A percentile compares a stretch with the other conserved stretches of the same genome.
phyloP scores from a whole-genome alignment of 139 green algal species.

The Chlamydomonas incerta region DNA sequence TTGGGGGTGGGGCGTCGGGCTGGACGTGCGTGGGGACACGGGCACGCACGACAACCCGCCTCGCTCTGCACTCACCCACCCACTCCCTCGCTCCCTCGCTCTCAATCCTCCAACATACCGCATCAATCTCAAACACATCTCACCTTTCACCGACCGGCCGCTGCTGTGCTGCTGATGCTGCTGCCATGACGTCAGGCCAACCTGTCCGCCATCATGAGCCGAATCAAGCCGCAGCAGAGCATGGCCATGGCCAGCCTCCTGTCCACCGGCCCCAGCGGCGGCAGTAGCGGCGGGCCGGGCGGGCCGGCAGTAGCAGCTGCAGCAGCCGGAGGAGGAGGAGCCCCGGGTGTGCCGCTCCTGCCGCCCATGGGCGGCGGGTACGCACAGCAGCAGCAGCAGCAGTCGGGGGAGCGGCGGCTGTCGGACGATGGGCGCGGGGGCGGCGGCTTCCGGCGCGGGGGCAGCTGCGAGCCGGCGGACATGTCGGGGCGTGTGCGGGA shows the following conservation, averaged over 20 bases:
- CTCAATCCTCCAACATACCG: too few relatives aligned
- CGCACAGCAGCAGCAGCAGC: background rate
- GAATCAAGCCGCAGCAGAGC: conserved; percentile 29
- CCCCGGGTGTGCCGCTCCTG: background rate
- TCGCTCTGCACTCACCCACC: too few relatives aligned
- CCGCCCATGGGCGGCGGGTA: background rate
- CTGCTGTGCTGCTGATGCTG: too few relatives aligned
- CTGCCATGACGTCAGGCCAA: too few relatives aligned
- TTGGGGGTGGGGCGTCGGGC: too few relatives aligned
- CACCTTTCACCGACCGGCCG: too few relatives aligned
- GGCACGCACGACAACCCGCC: too few relatives aligned
- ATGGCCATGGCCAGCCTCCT: background rate
- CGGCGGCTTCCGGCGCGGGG: background rate
- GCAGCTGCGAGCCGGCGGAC: conserved; percentile 20
- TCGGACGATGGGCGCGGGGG: background rate
- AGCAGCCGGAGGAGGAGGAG: too few relatives aligned
- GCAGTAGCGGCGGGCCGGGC: background rate
- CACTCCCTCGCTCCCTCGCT: too few relatives aligned
- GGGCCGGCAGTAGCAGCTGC: too few relatives aligned
- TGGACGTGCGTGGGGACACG: too few relatives aligned
- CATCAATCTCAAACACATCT: too few relatives aligned
- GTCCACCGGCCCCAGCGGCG: background rate
- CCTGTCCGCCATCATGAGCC: conserved; percentile 14
- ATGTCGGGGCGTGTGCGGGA: conserved; percentile 2
- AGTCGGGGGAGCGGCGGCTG: background rate